Percentiles rank a stretch among this genome's conserved stretches.
These are phyloP conservation scores for Penicillium corylophilum DNA, from an alignment of 2,329 filamentous ascomycete genomes.

Conservation along the genomic window DNA sequence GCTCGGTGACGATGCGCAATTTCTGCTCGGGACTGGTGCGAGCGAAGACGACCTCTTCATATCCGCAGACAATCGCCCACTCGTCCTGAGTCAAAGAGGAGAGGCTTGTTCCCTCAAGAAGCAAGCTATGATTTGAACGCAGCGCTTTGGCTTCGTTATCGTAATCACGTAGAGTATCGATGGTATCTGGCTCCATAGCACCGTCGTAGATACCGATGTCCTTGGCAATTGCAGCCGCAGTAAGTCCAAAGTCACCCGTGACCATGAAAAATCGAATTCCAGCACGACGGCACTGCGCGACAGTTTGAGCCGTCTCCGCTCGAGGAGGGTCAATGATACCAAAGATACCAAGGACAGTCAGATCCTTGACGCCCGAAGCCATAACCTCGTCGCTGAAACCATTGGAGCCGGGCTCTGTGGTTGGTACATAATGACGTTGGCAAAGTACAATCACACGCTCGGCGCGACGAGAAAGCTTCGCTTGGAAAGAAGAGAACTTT, in stretches of 20 bases:
- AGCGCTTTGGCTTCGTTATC: slow-evolving; percentile 19
- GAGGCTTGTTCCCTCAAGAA: slow-evolving; percentile 66
- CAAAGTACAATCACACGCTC: slow-evolving; percentile 70
- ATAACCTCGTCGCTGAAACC: slow-evolving; percentile 53
- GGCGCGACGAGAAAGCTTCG: slow-evolving; percentile 66
- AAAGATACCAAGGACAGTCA: slow-evolving; percentile 54
- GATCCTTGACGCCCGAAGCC: slow-evolving; percentile 39
- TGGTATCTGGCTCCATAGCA: slow-evolving; percentile 52
- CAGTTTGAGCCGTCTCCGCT: slow-evolving; percentile 33
- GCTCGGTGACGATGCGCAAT: slow-evolving; percentile 43
- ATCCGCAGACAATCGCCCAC: slow-evolving; percentile 63
- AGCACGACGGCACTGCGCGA: slow-evolving; percentile 36
- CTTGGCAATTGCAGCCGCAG: slow-evolving; percentile 41
- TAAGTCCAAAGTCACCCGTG: slow-evolving; percentile 44
- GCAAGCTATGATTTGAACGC: slow-evolving; percentile 51
- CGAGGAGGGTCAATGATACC: slow-evolving; percentile 47
- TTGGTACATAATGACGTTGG: slow-evolving; percentile 55
- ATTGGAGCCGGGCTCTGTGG: slow-evolving; percentile 46
- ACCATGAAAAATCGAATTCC: slow-evolving; percentile 47
- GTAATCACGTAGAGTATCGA: slow-evolving; percentile 51
- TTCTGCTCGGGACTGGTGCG: slow-evolving; percentile 47
- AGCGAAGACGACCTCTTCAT: slow-evolving; percentile 52
- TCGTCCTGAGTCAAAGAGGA: slow-evolving; percentile 64
- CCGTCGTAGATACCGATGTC: slow-evolving; percentile 47
- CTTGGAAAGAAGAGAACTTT: slow-evolving; percentile 61